These are phyloP conservation scores for Ceratocystis destructans DNA, from an alignment of 2,329 filamentous ascomycete genomes.

Conservation along the genomic window DNA sequence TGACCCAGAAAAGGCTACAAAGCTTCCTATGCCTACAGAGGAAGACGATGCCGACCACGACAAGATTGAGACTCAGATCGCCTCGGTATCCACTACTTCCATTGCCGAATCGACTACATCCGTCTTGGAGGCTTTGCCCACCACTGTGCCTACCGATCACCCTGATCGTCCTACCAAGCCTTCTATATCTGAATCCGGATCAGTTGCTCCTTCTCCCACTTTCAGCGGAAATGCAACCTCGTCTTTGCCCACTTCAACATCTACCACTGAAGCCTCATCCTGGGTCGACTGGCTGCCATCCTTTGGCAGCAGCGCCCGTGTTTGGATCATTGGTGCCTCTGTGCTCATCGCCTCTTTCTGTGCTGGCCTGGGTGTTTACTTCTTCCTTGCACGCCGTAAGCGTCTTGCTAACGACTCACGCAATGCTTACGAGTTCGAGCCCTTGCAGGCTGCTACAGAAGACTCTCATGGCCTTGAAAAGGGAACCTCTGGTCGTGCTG, in stretches of 20 bases:
- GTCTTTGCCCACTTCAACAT: constrained; percentile 20
- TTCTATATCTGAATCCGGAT: constrained; percentile 22
- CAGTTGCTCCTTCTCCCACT: constrained; percentile 31
- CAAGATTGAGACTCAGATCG: constrained; percentile 45
- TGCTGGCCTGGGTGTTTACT: constrained; percentile 62
- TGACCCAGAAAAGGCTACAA: constrained; percentile 56
- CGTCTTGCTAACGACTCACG: constrained; percentile 59
- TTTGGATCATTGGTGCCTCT: constrained; percentile 84
- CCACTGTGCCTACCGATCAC: constrained; percentile 44
- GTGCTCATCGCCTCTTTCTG: constrained; percentile 80
- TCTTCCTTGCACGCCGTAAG: constrained; percentile 65
- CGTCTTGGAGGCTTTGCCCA: constrained; percentile 30
- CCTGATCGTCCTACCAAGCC: constrained; percentile 47
- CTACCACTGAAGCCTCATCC: constrained; percentile 35
- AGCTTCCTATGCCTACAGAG: constrained; percentile 69
- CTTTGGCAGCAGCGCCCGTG: constrained; percentile 75
- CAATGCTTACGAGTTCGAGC: constrained; percentile 87
- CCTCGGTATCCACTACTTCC: constrained; percentile 28
- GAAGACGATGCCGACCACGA: constrained; percentile 76
- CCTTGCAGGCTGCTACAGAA: constrained; percentile 66
- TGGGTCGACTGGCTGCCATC: constrained; percentile 81
- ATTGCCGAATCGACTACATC: constrained; percentile 46
- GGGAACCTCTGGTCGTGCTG: constrained; percentile 21
- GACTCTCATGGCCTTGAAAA: constrained; percentile 37
- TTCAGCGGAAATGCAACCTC: constrained; percentile 31